Percentiles rank a stretch among this genome's conserved stretches.
These are phyloP conservation scores for Vicia villosa DNA, from an alignment of 306 rosid genomes.

Conservation along the genomic window DNA sequence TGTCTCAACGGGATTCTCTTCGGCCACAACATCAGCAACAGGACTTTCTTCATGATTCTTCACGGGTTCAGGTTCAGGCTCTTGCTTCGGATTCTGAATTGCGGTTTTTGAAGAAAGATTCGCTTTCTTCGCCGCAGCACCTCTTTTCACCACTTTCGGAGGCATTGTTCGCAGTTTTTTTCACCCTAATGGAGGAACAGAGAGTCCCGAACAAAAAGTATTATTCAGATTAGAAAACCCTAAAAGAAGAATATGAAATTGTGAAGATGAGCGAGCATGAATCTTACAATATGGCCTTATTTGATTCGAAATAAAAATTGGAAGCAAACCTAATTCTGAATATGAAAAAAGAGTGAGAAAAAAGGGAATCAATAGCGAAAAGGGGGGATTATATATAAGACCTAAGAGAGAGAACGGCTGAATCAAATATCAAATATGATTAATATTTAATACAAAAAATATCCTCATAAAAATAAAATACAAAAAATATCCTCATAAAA, in stretches of 20 bases:
- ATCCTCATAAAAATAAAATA: too few species aligned
- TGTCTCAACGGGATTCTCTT: conserved; percentile 37
- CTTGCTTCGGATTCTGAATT: conserved; percentile 11
- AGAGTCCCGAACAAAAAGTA: conserved; percentile 6
- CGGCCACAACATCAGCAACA: conserved; percentile 37
- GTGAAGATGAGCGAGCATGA: not conserved
- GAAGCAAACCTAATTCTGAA: conserved; percentile 11
- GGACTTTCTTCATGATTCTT: conserved; percentile 39
- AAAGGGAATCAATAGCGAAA: too few species aligned
- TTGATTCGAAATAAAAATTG: not conserved
- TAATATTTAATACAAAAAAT: too few species aligned
- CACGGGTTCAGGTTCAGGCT: conserved; percentile 35
- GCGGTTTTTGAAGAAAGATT: conserved; percentile 28
- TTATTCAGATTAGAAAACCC: conserved; percentile 12
- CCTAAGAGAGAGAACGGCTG: not conserved
- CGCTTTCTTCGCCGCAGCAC: conserved; percentile 29
- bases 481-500: too few species aligned
- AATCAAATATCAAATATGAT: too few species aligned
- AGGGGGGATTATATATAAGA: not conserved
- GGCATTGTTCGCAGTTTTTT: conserved; percentile 32
- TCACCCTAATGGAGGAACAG: not conserved
- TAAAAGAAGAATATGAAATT: conserved; percentile 14
- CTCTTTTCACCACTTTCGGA: conserved; percentile 39
- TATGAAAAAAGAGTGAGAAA: not conserved
- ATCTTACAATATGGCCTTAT: not conserved